These are phyloP conservation scores for Jackrogersella multiformis DNA, from an alignment of 495 filamentous ascomycete species.

Conservation along the genomic window DNA sequence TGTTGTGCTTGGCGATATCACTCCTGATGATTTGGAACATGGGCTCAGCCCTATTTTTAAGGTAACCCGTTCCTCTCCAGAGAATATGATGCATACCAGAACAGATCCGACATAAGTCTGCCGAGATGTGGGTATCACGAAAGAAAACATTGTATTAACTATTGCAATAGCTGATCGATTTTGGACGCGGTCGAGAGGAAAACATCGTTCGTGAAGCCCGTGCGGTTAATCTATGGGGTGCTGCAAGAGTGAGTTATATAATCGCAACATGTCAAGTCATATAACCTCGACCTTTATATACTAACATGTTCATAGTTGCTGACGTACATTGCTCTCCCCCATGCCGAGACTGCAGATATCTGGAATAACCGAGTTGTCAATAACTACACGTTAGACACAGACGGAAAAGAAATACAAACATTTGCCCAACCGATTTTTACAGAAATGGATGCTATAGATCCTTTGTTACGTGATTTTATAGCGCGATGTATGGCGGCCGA, in stretches of 20 bases:
- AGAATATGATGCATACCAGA: background rate
- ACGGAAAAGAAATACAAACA: background rate
- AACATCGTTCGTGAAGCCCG: background rate
- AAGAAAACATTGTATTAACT: background rate
- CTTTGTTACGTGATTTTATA: background rate
- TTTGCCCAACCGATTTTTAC: background rate
- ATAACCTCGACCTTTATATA: background rate
- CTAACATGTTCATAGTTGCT: background rate
- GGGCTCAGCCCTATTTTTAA: constrained; percentile 16
- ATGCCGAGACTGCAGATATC: background rate
- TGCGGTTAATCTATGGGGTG: background rate
- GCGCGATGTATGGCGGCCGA: background rate
- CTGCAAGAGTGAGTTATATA: background rate
- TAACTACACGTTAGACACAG: background rate
- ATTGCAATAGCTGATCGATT: constrained; percentile 34
- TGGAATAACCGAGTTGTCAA: no score
- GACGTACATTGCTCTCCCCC: background rate
- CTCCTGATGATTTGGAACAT: constrained; percentile 5
- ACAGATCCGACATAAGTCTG: background rate
- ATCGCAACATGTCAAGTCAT: background rate
- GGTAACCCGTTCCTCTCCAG: constrained; percentile 1
- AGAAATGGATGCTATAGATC: background rate
- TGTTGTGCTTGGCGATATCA: constrained; percentile 13
- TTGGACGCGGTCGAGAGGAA: constrained; percentile 22
- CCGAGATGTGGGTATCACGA: background rate